Evolutionary conservation across 139 green algal genomes (phyloP).

Genomic region (Spirogloea muscicola): DNA sequence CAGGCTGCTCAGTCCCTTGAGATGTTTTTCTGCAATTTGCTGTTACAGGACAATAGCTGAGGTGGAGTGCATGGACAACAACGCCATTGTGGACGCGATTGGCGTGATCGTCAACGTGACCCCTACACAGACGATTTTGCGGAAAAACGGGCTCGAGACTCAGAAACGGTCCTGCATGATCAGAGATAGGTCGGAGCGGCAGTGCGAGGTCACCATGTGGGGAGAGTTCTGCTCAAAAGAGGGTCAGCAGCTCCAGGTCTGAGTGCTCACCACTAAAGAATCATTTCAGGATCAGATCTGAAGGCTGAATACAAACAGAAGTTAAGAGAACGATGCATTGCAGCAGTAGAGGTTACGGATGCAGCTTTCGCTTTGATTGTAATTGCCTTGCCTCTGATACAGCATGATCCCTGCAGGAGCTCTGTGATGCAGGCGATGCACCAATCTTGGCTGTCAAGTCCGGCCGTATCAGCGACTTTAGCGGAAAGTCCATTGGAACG

Average conservation of each 20-base stretch:
- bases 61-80: slow-evolving; percentile 64
- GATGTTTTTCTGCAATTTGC: too few relatives aligned
- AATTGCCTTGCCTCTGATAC: background rate
- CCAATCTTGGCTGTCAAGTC: slow-evolving; percentile 83
- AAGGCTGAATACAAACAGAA: too few relatives aligned
- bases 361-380: too few relatives aligned
- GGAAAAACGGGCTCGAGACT: slow-evolving; percentile 75
- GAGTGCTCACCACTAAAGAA: too few relatives aligned
- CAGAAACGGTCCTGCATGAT: slow-evolving; percentile 77
- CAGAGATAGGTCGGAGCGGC: slow-evolving; percentile 65
- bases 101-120: slow-evolving; percentile 76
- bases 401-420: slow-evolving; percentile 15
- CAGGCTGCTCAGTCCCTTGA: too few relatives aligned
- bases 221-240: slow-evolving; percentile 57
- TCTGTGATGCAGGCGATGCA: slow-evolving; percentile 25
- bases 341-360: too few relatives aligned
- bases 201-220: slow-evolving; percentile 91
- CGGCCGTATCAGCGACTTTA: slow-evolving; percentile 86
- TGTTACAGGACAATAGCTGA: slow-evolving; percentile 66
- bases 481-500: slow-evolving; percentile 79
- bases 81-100: slow-evolving; percentile 77
- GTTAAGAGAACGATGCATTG: too few relatives aligned
- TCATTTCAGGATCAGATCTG: too few relatives aligned
- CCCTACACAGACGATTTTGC: slow-evolving; percentile 63
- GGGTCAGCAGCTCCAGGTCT: slow-evolving; percentile 64